phyloP scores from a whole-genome alignment of 352 stramenopile genomes.

The Pythium vanterpoolii region DNA sequence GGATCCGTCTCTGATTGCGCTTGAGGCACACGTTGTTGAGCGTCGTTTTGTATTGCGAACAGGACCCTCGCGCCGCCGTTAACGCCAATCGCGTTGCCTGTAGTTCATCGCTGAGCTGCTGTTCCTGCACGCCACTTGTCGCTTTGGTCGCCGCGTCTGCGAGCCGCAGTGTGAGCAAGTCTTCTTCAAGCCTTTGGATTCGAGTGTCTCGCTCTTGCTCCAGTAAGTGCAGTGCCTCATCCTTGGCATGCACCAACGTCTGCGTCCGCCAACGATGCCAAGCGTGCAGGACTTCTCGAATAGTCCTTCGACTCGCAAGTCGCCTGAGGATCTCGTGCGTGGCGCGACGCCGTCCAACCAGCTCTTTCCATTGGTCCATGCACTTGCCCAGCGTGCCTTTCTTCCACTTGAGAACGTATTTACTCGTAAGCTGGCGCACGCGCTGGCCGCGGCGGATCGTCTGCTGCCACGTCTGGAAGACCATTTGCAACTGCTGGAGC shows the following conservation, averaged over 20 bases:
- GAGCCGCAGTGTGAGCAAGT: neutral
- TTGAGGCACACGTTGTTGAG: neutral
- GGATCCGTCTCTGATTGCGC: neutral
- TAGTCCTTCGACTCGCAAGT: conserved; percentile 25
- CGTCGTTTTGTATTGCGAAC: conserved; percentile 10
- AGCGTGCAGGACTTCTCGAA: conserved; percentile 11
- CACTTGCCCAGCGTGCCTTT: conserved; percentile 22
- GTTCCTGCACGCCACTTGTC: conserved; percentile 7
- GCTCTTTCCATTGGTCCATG: conserved; percentile 31
- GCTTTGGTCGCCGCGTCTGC: neutral
- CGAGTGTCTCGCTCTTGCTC: neutral
- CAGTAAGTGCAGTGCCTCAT: conserved; percentile 2
- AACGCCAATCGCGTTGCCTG: neutral
- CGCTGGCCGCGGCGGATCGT: neutral
- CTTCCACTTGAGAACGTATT: conserved; percentile 20
- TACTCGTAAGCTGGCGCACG: conserved; percentile 10
- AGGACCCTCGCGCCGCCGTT: neutral
- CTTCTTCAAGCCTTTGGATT: conserved; percentile 6
- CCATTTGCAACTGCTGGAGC: conserved; percentile 9
- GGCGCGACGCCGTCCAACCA: conserved; percentile 1
- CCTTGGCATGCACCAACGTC: conserved; percentile 26
- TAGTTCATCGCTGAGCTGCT: neutral
- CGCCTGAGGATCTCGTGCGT: conserved; percentile 25
- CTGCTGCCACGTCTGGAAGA: conserved; percentile 15
- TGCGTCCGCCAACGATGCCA: conserved; percentile 36